Evolutionary conservation across 2,329 filamentous ascomycete genomes (phyloP), one percentile per base, ranked within the genome.

Genomic region (Samsoniella hepiali): DNA sequence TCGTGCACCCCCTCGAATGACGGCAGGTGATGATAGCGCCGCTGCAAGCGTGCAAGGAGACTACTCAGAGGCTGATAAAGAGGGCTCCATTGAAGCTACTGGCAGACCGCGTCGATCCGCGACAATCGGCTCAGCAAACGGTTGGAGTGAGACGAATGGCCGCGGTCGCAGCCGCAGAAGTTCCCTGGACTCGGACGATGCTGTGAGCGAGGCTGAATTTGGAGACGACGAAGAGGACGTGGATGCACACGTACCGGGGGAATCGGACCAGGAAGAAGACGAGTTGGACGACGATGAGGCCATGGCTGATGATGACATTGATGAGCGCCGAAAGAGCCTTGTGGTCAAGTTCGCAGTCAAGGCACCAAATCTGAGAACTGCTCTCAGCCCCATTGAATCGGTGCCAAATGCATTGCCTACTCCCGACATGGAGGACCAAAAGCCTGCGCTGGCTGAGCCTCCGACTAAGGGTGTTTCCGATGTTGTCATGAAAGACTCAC

Each of bases 181-280:
- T 81, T 88, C 69, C 83, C 86, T 65, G 70, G 86, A 79, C 36
- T 79, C 79, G 27, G 85, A 91, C 15, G 89, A 91, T 9, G 86
- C 85, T 7, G 88, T 88, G 60, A 88, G 86, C 65, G 89, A 91
- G 67, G 91, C 87, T 72, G 88, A 92, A 51, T 88, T 89, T 58
- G 90, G 88, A 11, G 90, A 90, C 62, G 90, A 93, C 64, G 89
- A 90, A 63, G 87, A 89, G 44, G 84, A 91, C 62, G 85, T 83
- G 32, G 86, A 88, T 32, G 88, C 88, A 6, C 88, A 91, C 59
- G 81, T 88, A 22, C 84, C 85, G 0, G 81, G 85, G 59, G 84
- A 84, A 51, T 79, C 79, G 3, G 85, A 88, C 42, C 86, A 88
- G 44, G 87, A 88, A 5, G 84, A 85, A 36, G 81, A 85, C 1